phyloP scores from a whole-genome alignment of 805 yeast genomes.

The Nakazawaea anatomiae region DNA sequence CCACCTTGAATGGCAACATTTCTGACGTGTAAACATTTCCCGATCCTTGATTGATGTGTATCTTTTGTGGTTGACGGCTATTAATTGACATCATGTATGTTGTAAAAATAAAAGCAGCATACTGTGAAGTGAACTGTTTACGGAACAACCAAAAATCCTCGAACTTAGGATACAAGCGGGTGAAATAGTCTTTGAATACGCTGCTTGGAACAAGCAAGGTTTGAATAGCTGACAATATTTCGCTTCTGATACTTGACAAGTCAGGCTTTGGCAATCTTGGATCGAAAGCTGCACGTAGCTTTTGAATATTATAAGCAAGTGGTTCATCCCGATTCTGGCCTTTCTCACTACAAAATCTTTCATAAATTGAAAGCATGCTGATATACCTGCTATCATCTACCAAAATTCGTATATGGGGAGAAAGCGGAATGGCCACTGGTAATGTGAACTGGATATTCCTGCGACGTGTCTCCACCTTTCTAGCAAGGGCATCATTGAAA shows the following conservation, averaged over 20 bases:
- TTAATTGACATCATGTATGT: constrained; percentile 93
- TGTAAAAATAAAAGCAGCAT: constrained; percentile 87
- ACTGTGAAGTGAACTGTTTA: constrained; percentile 90
- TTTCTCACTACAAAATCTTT: constrained; percentile 70
- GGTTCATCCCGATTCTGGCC: constrained; percentile 85
- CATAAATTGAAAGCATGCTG: constrained; percentile 79
- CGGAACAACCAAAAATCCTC: constrained; percentile 98
- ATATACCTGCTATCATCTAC: constrained; percentile 74
- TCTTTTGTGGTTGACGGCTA: constrained; percentile 90
- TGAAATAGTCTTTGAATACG: constrained; percentile 73
- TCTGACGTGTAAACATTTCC: constrained; percentile 94
- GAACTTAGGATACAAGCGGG: constrained; percentile 62
- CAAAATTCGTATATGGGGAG: constrained; percentile 89
- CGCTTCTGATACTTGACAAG: constrained; percentile 79
- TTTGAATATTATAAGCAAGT: constrained; percentile 76
- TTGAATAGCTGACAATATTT: constrained; percentile 86
- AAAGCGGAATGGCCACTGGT: constrained; percentile 88
- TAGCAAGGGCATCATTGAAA: constrained; percentile 72
- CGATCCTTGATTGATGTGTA: constrained; percentile 70
- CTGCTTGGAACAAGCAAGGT: constrained; percentile 80
- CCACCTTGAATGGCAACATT: constrained; percentile 86
- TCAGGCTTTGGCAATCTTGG: constrained; percentile 93
- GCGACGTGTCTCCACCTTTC: constrained; percentile 83
- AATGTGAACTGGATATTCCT: constrained; percentile 80
- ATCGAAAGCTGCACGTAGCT: constrained; percentile 88